Conservation (phyloP, 768 basidiomycete genomes). For the Hypholoma sublateritium region DNA sequence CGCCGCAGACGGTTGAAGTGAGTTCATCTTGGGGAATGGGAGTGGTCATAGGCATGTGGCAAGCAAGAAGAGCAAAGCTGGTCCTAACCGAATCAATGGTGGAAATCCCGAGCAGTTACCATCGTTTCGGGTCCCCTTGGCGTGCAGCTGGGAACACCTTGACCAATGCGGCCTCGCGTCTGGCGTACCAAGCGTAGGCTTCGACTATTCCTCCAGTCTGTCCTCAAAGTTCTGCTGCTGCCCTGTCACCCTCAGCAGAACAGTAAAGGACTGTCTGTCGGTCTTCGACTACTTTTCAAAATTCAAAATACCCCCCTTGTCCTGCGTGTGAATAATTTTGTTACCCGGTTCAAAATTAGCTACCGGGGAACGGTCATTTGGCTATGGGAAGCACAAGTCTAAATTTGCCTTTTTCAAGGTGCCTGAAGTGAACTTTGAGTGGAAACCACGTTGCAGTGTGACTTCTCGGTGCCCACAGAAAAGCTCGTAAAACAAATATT, state of each 20-base stretch:
- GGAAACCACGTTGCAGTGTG: too few species aligned
- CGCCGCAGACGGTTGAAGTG: constrained; percentile 47
- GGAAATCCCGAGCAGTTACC: constrained; percentile 21
- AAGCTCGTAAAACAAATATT: too few species aligned
- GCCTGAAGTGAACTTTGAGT: too few species aligned
- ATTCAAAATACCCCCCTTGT: too few species aligned
- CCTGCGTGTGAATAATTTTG: background rate
- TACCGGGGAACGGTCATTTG: background rate
- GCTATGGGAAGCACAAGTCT: background rate
- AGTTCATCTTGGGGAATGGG: constrained; percentile 45
- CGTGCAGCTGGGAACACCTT: background rate
- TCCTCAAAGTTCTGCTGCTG: too few species aligned
- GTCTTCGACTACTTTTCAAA: too few species aligned
- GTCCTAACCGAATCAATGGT: constrained; percentile 10
- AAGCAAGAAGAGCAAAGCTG: constrained; percentile 10
- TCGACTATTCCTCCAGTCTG: too few species aligned
- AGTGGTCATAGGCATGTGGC: constrained; percentile 19
- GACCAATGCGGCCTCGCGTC: too few species aligned
- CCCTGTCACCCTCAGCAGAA: too few species aligned
- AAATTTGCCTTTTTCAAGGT: background rate
- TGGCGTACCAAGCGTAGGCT: too few species aligned
- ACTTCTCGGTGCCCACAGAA: too few species aligned
- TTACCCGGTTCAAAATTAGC: background rate
- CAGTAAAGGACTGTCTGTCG: too few species aligned
- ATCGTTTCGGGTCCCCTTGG: constrained; percentile 24